Conservation (phyloP, 805 yeast genomes). For the Ogataea corticis region DNA sequence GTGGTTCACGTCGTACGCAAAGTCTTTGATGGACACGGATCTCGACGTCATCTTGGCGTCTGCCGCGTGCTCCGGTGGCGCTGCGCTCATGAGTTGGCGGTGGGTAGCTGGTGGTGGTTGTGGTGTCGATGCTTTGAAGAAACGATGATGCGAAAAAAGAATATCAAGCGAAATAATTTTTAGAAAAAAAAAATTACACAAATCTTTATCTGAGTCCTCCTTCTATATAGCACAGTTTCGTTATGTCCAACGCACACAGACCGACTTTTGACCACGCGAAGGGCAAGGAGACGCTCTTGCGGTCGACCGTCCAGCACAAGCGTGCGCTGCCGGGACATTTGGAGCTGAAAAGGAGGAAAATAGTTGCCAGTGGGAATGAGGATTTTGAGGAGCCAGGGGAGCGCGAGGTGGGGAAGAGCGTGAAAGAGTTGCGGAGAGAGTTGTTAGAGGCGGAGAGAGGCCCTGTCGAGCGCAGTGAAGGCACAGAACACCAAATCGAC, state of each 20-base stretch:
- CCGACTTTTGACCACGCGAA: constrained; percentile 68
- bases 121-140: no score
- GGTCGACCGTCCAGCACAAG: constrained; percentile 52
- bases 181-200: background rate
- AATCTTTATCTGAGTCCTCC: no score
- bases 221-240: no score
- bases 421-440: constrained; percentile 21
- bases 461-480: background rate
- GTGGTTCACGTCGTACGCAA: constrained; percentile 70
- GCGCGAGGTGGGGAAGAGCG: constrained; percentile 39
- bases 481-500: no score
- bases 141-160: background rate
- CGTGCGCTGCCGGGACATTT: constrained; percentile 56
- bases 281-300: constrained; percentile 45
- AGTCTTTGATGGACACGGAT: constrained; percentile 66
- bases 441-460: constrained; percentile 12
- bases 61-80: no score
- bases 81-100: no score
- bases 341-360: constrained; percentile 48
- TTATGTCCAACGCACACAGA: constrained; percentile 69
- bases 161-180: background rate
- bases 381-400: constrained; percentile 47
- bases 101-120: no score
- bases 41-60: constrained; percentile 5
- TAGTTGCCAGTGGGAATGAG: constrained; percentile 16